These are phyloP conservation scores for Plasmodium cynomolgi DNA, from an alignment of 169 alveolate species.

Conservation along the genomic window DNA sequence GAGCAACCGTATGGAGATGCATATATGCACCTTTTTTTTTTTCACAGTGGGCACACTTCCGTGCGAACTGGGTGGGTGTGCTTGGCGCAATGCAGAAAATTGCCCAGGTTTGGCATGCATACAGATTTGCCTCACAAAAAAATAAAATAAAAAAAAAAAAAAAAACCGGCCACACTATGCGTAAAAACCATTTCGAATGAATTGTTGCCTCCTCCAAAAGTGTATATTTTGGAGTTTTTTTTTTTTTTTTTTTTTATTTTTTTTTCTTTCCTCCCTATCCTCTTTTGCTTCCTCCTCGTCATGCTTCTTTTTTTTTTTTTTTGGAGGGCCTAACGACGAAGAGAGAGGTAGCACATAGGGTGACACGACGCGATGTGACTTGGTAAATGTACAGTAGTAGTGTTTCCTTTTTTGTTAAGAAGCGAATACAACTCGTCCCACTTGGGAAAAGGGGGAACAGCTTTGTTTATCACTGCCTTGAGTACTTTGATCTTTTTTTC, in stretches of 20 bases:
- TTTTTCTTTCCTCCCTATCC: background rate
- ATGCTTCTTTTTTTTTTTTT: background rate
- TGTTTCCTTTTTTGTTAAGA: background rate
- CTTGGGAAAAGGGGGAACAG: background rate
- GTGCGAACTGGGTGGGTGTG: background rate
- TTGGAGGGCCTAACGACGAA: background rate
- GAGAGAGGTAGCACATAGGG: background rate
- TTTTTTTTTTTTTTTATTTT: background rate
- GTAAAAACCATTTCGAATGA: background rate
- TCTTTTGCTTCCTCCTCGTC: background rate
- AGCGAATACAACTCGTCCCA: background rate
- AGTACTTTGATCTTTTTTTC: background rate
- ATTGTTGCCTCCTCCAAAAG: background rate
- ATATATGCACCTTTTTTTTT: background rate
- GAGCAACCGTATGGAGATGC: background rate
- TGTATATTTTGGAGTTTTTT: background rate
- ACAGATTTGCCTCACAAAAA: background rate
- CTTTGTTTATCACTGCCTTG: background rate
- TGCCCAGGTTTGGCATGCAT: background rate
- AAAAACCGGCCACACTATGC: background rate
- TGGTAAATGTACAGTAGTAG: background rate
- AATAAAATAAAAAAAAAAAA: background rate
- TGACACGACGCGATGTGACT: slow-evolving; percentile 1
- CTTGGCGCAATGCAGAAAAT: background rate
- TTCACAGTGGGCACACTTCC: background rate